Conservation (phyloP, 2,329 filamentous ascomycete genomes). For the Basipetospora sp. region DNA sequence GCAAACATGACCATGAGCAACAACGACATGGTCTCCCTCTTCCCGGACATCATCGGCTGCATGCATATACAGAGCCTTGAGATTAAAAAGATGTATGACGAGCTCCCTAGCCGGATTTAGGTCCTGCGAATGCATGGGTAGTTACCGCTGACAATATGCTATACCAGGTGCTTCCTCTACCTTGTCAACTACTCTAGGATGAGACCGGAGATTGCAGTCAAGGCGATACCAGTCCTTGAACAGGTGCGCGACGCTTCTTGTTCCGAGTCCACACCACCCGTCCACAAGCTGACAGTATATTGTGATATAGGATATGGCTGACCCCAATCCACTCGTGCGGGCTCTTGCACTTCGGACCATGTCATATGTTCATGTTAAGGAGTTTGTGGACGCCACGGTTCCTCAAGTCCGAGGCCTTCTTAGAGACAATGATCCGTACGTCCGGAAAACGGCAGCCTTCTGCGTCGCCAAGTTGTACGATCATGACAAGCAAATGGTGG, state of each 20-base stretch:
- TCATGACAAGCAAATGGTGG: slow-evolving; percentile 80
- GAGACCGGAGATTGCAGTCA: slow-evolving; percentile 85
- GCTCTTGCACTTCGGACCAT: slow-evolving; percentile 87
- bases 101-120: too few relatives aligned
- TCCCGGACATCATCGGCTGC: slow-evolving; percentile 86
- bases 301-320: slow-evolving; percentile 70
- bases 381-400: slow-evolving; percentile 86
- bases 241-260: slow-evolving; percentile 22
- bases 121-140: too few relatives aligned
- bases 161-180: slow-evolving; percentile 84
- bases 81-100: slow-evolving; percentile 92
- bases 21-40: slow-evolving; percentile 96
- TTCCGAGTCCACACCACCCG: too few relatives aligned
- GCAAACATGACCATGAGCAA: slow-evolving; percentile 99
- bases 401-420: slow-evolving; percentile 71
- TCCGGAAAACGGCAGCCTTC: slow-evolving; percentile 91
- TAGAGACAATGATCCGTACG: slow-evolving; percentile 80
- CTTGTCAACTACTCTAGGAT: slow-evolving; percentile 92
- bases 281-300: background rate
- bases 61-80: slow-evolving; percentile 91
- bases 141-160: background rate
- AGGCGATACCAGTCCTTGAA: slow-evolving; percentile 76
- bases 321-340: slow-evolving; percentile 79
- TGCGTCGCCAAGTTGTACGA: slow-evolving; percentile 97
- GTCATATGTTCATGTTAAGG: slow-evolving; percentile 90